Evolutionary conservation across 2,329 filamentous ascomycete species (phyloP).

Genomic region (Cladosporium velox): DNA sequence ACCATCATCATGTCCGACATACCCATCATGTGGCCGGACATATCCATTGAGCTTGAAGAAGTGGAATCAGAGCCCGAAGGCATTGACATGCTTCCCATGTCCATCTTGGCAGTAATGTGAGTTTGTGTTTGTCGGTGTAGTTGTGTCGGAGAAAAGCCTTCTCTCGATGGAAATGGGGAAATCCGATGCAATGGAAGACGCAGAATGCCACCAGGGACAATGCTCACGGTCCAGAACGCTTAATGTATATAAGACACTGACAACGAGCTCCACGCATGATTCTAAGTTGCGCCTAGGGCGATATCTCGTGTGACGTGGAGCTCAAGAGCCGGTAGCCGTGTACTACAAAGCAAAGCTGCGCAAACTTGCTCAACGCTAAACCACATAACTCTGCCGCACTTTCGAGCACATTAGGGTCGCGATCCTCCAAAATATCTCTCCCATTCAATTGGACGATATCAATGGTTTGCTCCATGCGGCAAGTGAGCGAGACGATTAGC

Average conservation of each 20-base stretch:
- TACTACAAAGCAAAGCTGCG: not conserved
- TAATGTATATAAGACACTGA: not conserved
- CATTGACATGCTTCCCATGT: conserved; percentile 20
- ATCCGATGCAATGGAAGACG: not conserved
- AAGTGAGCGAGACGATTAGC: not conserved
- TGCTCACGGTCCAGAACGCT: not conserved
- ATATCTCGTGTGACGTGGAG: not conserved
- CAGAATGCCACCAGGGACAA: not conserved
- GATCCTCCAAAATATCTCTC: not conserved
- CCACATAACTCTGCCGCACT: not conserved
- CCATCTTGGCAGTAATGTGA: conserved; percentile 18
- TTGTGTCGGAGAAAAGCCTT: not conserved
- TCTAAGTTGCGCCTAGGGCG: not conserved
- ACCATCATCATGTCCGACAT: conserved; percentile 53
- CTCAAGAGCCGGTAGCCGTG: conserved; percentile 1
- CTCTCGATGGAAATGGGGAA: not conserved
- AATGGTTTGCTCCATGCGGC: not conserved
- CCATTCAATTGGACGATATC: not conserved
- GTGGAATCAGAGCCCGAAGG: not conserved
- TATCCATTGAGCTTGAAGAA: not conserved
- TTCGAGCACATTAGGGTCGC: not conserved
- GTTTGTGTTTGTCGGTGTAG: not conserved
- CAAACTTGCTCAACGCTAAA: conserved; percentile 13
- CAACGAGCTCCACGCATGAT: not conserved
- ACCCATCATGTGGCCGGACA: conserved; percentile 33